Evolutionary conservation across 1,284 basidiomycete species (phyloP).

Genomic region (Albatrellus sp.): DNA sequence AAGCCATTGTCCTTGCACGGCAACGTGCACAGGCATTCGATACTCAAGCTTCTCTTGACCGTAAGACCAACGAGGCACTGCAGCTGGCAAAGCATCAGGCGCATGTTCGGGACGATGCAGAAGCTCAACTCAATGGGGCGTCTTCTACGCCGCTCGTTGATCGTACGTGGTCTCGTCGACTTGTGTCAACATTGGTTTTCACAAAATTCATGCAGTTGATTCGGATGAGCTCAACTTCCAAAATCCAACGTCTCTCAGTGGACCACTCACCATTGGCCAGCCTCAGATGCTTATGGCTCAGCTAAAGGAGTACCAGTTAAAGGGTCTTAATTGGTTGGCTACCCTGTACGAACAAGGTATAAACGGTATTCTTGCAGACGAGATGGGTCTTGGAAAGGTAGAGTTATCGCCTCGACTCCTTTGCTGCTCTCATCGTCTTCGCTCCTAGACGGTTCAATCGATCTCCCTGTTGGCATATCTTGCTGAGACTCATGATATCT

Average conservation of each 20-base stretch:
- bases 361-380: conserved; percentile 96
- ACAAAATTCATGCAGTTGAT: conserved; percentile 45
- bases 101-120: conserved; percentile 39
- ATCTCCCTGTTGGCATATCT: conserved; percentile 95
- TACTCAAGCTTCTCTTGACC: conserved; percentile 64
- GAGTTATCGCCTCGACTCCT: conserved; percentile 9
- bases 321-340: conserved; percentile 96
- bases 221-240: conserved; percentile 99
- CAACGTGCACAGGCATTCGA: conserved; percentile 83
- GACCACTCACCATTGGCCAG: conserved; percentile 79
- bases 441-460: conserved; percentile 85
- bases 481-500: conserved; percentile 95
- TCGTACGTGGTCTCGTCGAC: conserved; percentile 30
- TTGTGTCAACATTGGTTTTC: too few species aligned
- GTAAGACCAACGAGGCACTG: conserved; percentile 69
- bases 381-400: conserved; percentile 96
- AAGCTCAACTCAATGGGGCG: conserved; percentile 20
- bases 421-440: neutral
- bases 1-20: conserved; percentile 75
- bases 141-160: conserved; percentile 42
- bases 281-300: conserved; percentile 96
- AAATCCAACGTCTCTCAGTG: conserved; percentile 90
- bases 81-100: conserved; percentile 56
- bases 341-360: conserved; percentile 99
- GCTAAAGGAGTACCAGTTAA: conserved; percentile 97